Evolutionary conservation across 371 early-diverging fungal genomes (phyloP), one percentile per base, ranked within the genome.

Genomic region (Syncephalastrum sp.): DNA sequence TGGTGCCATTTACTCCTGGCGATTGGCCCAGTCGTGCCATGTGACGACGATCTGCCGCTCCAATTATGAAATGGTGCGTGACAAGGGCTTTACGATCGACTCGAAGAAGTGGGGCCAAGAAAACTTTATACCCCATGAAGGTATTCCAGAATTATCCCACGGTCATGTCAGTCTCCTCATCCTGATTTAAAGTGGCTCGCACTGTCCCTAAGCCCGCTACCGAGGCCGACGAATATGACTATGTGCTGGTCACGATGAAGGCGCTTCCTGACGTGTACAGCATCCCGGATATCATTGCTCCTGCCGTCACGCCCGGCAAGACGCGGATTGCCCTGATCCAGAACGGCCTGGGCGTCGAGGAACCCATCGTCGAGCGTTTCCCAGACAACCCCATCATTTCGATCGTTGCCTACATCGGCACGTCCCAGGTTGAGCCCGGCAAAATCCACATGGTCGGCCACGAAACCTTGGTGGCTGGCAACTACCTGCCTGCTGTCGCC

Each of bases 291-390:
- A 75, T 87, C 19, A 82, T 89, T 62, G 77, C 75, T 0, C 83
- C 89, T 42, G 84, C 82, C 3, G 82, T 89, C 4, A 62, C 75
- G 4, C 67, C 75, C 1, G 60, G 60, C 33, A 67, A 80, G 13
- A 87, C 89, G 19, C 57, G 80, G 3, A 85, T 95, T 42, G 82
- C 91, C 3, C 64, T 93, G 59, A 86, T 93, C 45, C 95, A 95
- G 69, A 95, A 95, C 68, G 93, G 95, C 4, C 71, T 92, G 46
- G 93, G 87, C 19, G 81, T 91, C 27, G 95, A 93, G 59, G 78
- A 80, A 10, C 84, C 86, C 53, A 71, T 85, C 55, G 64, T 67
- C n/a, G 57, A 62, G 14, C 67, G 81, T 29, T 90, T 88, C 64
- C 90, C 93, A 5, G 54, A 66, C 23, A 89, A 86, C 58, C 85